Percentiles rank a stretch among this genome's conserved stretches.
These are phyloP conservation scores for Neurospora pannonica DNA, from an alignment of 495 filamentous ascomycete genomes.

Conservation along the genomic window DNA sequence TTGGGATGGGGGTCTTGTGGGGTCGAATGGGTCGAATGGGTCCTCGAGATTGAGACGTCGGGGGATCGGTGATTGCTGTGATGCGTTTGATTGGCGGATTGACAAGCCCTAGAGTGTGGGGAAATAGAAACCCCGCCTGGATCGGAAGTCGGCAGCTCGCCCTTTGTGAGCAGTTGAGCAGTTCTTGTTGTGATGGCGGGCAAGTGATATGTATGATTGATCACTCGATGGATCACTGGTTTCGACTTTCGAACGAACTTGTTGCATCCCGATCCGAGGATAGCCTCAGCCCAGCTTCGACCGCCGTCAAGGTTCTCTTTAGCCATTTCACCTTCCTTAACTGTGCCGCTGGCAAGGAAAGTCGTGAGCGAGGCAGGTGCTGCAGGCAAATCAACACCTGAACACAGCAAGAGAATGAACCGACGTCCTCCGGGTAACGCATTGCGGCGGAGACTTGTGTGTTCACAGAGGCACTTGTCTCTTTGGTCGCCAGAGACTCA, in stretches of 20 bases:
- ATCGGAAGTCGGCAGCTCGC: constrained; percentile 8
- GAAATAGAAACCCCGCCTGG: not conserved
- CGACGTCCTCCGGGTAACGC: not conserved
- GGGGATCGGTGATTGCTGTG: not conserved
- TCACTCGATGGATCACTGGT: not conserved
- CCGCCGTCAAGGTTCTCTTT: not conserved
- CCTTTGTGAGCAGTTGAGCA: not conserved
- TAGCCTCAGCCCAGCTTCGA: not conserved
- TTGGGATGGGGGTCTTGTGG: not conserved
- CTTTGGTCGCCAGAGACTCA: not conserved
- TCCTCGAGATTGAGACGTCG: not conserved
- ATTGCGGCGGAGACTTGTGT: not conserved
- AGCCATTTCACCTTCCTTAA: not conserved
- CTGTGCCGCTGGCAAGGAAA: not conserved
- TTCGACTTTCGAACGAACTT: not conserved
- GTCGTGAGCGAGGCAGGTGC: not conserved
- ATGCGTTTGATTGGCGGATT: not conserved
- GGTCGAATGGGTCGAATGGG: constrained; percentile 1
- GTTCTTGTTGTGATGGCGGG: not conserved
- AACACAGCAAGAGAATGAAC: not conserved
- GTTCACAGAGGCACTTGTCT: not conserved
- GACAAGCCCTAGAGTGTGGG: not conserved
- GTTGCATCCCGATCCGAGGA: not conserved
- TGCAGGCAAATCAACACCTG: not conserved
- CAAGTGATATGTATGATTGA: not conserved